phyloP scores from a whole-genome alignment of 2,329 filamentous ascomycete species.

The Trichophyton simii region DNA sequence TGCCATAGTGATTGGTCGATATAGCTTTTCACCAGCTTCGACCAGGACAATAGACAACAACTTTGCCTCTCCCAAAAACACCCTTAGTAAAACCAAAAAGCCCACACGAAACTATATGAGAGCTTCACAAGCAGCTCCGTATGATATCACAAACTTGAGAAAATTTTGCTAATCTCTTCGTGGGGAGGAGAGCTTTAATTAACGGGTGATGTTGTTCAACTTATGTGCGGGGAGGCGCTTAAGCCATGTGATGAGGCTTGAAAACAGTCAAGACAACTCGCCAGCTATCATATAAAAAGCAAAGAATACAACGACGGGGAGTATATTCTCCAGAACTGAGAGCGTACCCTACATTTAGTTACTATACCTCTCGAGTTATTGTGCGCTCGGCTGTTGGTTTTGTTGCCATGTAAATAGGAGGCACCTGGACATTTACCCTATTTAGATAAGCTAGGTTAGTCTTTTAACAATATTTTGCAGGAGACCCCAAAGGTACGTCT shows the following conservation, averaged over 20 bases:
- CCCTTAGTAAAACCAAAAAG: background rate
- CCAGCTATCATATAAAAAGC: background rate
- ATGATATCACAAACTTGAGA: background rate
- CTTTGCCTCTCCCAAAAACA: background rate
- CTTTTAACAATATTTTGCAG: background rate
- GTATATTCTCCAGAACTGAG: too few relatives aligned
- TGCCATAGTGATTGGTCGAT: conserved; percentile 5
- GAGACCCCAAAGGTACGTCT: too few relatives aligned
- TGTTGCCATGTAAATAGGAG: too few relatives aligned
- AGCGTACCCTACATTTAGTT: too few relatives aligned
- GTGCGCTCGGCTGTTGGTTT: too few relatives aligned
- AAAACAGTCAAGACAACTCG: background rate
- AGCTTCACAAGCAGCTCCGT: background rate
- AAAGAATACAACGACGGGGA: background rate
- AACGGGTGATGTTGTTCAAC: background rate
- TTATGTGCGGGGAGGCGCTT: background rate
- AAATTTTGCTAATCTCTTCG: background rate
- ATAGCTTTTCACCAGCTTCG: background rate
- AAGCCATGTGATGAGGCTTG: conserved; percentile 1
- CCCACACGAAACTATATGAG: background rate
- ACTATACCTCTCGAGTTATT: background rate
- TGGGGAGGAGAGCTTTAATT: background rate
- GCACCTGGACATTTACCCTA: background rate
- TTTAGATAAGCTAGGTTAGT: background rate
- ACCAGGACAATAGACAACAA: background rate